These are phyloP conservation scores for Podaxis pistillaris DNA, from an alignment of 768 basidiomycete genomes.

Conservation along the genomic window DNA sequence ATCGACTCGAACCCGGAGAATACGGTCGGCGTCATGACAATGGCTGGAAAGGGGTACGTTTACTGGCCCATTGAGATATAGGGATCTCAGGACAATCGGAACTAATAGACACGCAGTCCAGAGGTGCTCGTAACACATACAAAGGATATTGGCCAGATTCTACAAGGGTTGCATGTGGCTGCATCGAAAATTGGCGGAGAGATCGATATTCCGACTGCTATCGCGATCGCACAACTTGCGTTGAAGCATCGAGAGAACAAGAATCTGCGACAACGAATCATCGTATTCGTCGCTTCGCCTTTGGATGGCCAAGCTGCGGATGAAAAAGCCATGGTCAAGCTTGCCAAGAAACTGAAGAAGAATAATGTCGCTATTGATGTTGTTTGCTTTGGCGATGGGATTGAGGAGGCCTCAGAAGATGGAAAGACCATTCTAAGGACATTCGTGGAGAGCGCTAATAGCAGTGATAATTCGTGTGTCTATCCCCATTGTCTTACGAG, in stretches of 20 bases:
- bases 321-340: slow-evolving; percentile 77
- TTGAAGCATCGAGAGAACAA: slow-evolving; percentile 98
- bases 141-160: slow-evolving; percentile 90
- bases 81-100: background rate
- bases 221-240: slow-evolving; percentile 92
- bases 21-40: slow-evolving; percentile 96
- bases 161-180: slow-evolving; percentile 72
- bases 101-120: slow-evolving; percentile 50
- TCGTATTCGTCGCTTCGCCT: slow-evolving; percentile 92
- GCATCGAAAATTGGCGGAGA: slow-evolving; percentile 74
- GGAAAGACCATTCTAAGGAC: slow-evolving; percentile 66
- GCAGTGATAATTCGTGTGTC: slow-evolving; percentile 83
- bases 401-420: slow-evolving; percentile 63
- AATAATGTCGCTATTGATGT: slow-evolving; percentile 97
- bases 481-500: background rate
- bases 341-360: slow-evolving; percentile 98
- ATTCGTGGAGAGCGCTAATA: slow-evolving; percentile 81
- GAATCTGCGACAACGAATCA: slow-evolving; percentile 93
- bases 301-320: slow-evolving; percentile 68
- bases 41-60: slow-evolving; percentile 92
- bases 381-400: slow-evolving; percentile 86
- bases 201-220: slow-evolving; percentile 86
- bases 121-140: slow-evolving; percentile 96
- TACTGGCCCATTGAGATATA: background rate
- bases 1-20: slow-evolving; percentile 96